These are phyloP conservation scores for Podospora didyma DNA, from an alignment of 495 filamentous ascomycete species.

Conservation along the genomic window DNA sequence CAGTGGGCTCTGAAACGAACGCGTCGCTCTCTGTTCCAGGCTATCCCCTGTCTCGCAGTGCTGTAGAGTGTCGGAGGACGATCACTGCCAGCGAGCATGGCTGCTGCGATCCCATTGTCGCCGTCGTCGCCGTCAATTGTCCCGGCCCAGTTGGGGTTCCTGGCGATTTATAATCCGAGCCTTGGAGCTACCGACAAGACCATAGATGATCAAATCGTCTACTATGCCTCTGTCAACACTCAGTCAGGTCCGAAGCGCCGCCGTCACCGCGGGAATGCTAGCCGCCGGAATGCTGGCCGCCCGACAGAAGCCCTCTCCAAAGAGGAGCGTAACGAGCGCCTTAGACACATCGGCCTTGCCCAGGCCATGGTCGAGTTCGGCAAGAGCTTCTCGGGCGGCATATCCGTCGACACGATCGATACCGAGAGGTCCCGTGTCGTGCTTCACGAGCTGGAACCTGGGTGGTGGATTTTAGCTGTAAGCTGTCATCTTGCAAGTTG, in stretches of 20 bases:
- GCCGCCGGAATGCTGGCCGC: slow-evolving; percentile 36
- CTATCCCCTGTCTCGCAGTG: neutral
- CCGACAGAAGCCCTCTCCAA: slow-evolving; percentile 39
- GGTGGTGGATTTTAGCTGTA: slow-evolving; percentile 90
- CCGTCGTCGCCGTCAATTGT: slow-evolving; percentile 32
- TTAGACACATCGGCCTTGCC: slow-evolving; percentile 93
- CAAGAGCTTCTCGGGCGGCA: slow-evolving; percentile 74
- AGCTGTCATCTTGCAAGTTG: neutral
- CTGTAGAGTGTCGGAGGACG: neutral
- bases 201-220: slow-evolving; percentile 84
- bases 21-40: no score
- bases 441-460: slow-evolving; percentile 70
- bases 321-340: slow-evolving; percentile 70
- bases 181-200: slow-evolving; percentile 87
- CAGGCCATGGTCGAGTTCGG: slow-evolving; percentile 97
- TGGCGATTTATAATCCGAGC: slow-evolving; percentile 91
- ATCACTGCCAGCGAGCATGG: neutral
- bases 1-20: no score
- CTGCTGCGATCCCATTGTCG: neutral
- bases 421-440: slow-evolving; percentile 84
- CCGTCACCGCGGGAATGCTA: slow-evolving; percentile 27
- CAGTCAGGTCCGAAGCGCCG: slow-evolving; percentile 29
- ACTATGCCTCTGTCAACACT: slow-evolving; percentile 69
- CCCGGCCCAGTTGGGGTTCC: slow-evolving; percentile 81
- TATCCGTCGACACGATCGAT: slow-evolving; percentile 78